Evolutionary conservation across 805 yeast species (phyloP).

Genomic region (Sugiyamaella chiloensis): DNA sequence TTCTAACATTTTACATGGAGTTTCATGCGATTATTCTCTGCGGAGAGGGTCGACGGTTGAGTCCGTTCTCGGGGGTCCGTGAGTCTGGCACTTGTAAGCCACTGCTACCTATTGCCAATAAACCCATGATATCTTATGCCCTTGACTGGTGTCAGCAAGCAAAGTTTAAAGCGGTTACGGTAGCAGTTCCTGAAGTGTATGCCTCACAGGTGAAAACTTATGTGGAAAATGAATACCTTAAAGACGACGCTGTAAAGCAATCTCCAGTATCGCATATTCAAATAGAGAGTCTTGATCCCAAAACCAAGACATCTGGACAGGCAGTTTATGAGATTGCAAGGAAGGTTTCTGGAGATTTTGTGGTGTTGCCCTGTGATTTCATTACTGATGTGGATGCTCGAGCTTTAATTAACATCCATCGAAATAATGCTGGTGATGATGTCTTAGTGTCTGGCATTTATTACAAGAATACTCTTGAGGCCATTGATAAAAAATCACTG

Average conservation of each 20-base stretch:
- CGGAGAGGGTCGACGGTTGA: conserved; percentile 72
- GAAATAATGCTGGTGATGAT: conserved; percentile 65
- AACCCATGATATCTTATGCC: conserved; percentile 82
- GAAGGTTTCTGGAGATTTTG: conserved; percentile 48
- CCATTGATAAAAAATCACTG: conserved; percentile 72
- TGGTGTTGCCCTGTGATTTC: conserved; percentile 91
- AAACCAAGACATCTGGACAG: conserved; percentile 23
- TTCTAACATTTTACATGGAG: conserved; percentile 60
- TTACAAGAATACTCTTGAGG: conserved; percentile 70
- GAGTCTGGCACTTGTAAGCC: conserved; percentile 77
- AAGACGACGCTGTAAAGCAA: conserved; percentile 2
- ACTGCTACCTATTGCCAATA: conserved; percentile 81
- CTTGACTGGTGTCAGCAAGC: conserved; percentile 92
- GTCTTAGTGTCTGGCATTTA: conserved; percentile 67
- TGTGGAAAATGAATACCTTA: conserved; percentile 42
- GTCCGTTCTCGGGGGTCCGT: conserved; percentile 64
- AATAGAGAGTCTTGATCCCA: conserved; percentile 15
- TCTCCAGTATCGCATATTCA: conserved; percentile 10
- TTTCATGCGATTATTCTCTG: conserved; percentile 88
- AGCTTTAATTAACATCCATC: conserved; percentile 75
- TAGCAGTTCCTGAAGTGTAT: conserved; percentile 54
- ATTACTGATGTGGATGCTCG: conserved; percentile 91
- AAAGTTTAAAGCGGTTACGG: conserved; percentile 62
- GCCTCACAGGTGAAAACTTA: conserved; percentile 46
- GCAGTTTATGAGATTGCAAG: conserved; percentile 15